Evolutionary conservation across 2,329 filamentous ascomycete genomes (phyloP).

Genomic region (Fusarium nelsonii): DNA sequence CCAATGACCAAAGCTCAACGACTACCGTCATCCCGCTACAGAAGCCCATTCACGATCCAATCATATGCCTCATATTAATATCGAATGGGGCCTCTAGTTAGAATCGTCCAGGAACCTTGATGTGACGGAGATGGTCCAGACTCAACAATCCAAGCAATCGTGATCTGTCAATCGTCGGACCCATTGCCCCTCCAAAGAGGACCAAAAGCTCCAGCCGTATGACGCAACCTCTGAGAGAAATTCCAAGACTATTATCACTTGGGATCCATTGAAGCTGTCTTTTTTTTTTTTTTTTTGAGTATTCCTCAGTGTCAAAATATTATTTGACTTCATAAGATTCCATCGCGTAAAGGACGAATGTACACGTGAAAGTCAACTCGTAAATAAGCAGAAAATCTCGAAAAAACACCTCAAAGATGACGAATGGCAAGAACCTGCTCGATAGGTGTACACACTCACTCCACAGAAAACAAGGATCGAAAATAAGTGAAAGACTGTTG

Average conservation of each 20-base stretch:
- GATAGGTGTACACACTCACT: not conserved
- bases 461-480: not conserved
- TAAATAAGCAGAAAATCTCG: not conserved
- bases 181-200: constrained; percentile 30
- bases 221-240: constrained; percentile 25
- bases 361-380: not conserved
- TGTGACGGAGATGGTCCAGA: constrained; percentile 21
- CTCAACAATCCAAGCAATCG: constrained; percentile 28
- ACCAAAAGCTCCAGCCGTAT: constrained; percentile 24
- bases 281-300: not conserved
- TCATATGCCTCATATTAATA: constrained; percentile 37
- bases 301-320: not conserved
- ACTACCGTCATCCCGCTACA: constrained; percentile 32
- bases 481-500: not conserved
- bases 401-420: not conserved
- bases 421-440: not conserved
- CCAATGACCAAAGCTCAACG: constrained; percentile 29
- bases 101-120: constrained; percentile 35
- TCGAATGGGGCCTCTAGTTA: constrained; percentile 31
- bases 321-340: not conserved
- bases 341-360: not conserved
- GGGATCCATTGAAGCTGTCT: not conserved
- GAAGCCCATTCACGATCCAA: constrained; percentile 37
- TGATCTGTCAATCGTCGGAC: constrained; percentile 29
- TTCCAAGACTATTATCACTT: not conserved